phyloP scores from a whole-genome alignment of 768 basidiomycete genomes.

The Lentinula detonsa region DNA sequence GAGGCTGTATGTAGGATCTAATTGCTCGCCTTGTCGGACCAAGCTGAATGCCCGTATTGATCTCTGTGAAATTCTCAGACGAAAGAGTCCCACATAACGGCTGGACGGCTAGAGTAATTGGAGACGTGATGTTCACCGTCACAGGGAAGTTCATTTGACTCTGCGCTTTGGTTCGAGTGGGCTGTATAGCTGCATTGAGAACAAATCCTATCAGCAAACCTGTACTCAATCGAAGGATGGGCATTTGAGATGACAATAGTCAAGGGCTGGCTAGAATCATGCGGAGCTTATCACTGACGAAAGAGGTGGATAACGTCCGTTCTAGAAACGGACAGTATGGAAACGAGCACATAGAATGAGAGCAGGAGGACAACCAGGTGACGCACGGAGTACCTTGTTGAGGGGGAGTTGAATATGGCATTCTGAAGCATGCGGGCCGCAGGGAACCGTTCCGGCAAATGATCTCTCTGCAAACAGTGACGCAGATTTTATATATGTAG shows the following conservation, averaged over 20 bases:
- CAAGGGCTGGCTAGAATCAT: neutral
- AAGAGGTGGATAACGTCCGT: neutral
- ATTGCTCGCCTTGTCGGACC: conserved; percentile 14
- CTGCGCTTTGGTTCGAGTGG: neutral
- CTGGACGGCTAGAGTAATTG: conserved; percentile 18
- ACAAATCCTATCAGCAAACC: neutral
- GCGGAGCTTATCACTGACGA: neutral
- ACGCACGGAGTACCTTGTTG: neutral
- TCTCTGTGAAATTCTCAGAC: conserved; percentile 18
- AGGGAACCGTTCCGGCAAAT: neutral
- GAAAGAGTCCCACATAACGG: conserved; percentile 20
- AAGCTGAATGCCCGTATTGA: conserved; percentile 22
- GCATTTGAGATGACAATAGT: neutral
- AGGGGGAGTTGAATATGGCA: too few species aligned
- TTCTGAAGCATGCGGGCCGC: neutral
- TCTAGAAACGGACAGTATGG: neutral
- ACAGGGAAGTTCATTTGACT: conserved; percentile 13
- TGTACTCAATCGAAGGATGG: neutral
- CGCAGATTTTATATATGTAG: too few species aligned
- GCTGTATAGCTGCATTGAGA: neutral
- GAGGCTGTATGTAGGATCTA: neutral
- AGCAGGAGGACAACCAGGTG: neutral
- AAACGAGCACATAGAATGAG: neutral
- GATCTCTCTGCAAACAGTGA: too few species aligned
- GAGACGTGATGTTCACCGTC: conserved; percentile 20